Conservation (phyloP, 176 grass and related monocot species). For the Bothriochloa decipiens region DNA sequence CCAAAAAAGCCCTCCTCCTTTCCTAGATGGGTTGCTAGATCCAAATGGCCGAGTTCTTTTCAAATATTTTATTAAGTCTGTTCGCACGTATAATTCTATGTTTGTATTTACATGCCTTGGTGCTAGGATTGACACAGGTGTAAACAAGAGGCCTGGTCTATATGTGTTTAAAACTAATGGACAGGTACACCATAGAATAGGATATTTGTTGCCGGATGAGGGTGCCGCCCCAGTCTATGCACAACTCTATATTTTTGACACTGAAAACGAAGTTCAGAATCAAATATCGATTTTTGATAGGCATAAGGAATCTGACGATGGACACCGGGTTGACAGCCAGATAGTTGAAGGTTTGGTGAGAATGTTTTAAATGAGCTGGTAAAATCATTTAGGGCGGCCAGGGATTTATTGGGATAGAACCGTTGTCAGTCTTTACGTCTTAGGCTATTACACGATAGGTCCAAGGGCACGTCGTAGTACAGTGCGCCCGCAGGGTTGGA, state of each 20-base stretch:
- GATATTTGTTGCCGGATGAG: background rate
- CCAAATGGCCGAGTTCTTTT: background rate
- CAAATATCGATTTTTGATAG: background rate
- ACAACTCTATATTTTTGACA: background rate
- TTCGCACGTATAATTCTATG: background rate
- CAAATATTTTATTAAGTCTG: background rate
- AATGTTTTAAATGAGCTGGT: background rate
- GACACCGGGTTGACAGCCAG: background rate
- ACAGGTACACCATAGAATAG: background rate
- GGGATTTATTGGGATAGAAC: background rate
- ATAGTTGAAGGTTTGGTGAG: background rate
- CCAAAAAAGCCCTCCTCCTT: background rate
- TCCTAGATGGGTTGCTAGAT: background rate
- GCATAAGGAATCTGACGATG: background rate
- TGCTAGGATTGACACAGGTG: background rate
- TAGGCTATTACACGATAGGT: background rate
- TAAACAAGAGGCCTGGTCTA: background rate
- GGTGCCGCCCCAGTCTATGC: background rate
- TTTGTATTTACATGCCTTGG: background rate
- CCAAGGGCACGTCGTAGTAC: background rate
- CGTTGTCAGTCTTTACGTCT: background rate
- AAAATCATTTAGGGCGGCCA: background rate
- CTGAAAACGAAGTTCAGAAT: background rate
- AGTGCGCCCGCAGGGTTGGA: background rate
- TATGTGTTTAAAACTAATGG: conserved; percentile 20